Base-by-base conservation (phyloP, 352 stramenopile species). In the Phytophthora hybrid region DNA sequence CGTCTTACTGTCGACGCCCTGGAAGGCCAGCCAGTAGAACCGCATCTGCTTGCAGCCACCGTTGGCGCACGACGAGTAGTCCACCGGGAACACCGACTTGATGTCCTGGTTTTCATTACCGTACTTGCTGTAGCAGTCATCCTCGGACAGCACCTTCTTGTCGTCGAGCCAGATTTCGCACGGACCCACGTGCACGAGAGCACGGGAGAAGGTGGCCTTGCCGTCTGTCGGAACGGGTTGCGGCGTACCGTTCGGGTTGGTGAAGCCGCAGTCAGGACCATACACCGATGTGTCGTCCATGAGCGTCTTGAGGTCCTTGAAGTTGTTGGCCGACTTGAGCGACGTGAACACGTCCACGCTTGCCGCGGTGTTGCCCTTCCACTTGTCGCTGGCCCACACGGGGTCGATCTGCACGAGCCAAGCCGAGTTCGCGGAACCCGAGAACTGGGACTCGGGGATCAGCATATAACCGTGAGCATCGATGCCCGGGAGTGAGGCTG, bases 1-100 rank as follows among this genome's bases (percentile, higher is more conserved):
- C 1, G 46, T 63, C 26, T 61, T 11, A 39, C 68, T 34, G 18
- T 76, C 51, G 7, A 76, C 7, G 3, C 63, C 57, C 51, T 78
- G 71, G 29, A 78, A 39, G 1, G 71, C 71, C 6, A 78, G 55
- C 66, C 68, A 76, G 60, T 76, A 78, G 63, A 78, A 78, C 2
- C 71, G 71, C 14, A 75, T 54, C 47, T 54, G 41, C 68, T 60
- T 49, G n/a, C 55, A 61, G 4, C 52, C 54, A n/a, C 71, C 69
- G n/a, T 29, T 31, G n/a, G 1, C 14, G n/a, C 47, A 54, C 41
- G 53, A 61, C 41, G 71, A 54, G 19, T 54, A 54, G 59, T 77
- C 71, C 10, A 74, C 67, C 13, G 71, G 71, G 44, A 78, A 74
- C 31, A 74, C 53, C 8, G 69, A 76, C 39, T 66, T 66, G 32